Percentiles rank a stretch among this genome's conserved stretches.
These are phyloP conservation scores for Colletotrichum tanaceti DNA, from an alignment of 2,329 filamentous ascomycete genomes.

Conservation along the genomic window DNA sequence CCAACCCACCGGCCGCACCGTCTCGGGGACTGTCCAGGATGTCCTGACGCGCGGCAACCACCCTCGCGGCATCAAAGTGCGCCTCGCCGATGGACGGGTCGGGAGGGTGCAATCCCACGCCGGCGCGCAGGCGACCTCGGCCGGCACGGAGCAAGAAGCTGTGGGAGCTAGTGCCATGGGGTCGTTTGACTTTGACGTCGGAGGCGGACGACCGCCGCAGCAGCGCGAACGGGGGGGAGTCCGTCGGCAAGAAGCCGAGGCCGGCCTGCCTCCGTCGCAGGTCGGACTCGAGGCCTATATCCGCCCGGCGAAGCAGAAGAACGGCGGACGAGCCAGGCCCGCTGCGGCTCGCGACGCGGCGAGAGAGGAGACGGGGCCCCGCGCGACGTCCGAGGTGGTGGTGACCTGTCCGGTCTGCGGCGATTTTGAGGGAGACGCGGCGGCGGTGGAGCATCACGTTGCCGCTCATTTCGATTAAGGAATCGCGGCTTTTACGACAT, in stretches of 20 bases:
- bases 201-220: conserved; percentile 3
- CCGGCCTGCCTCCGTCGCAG: background rate
- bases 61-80: conserved; percentile 82
- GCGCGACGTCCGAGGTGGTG: conserved; percentile 25
- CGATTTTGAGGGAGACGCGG: conserved; percentile 74
- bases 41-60: conserved; percentile 80
- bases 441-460: conserved; percentile 75
- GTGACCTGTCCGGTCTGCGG: conserved; percentile 73
- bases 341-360: background rate
- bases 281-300: conserved; percentile 63
- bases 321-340: background rate
- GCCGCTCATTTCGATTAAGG: conserved; percentile 62
- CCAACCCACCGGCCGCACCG: conserved; percentile 78
- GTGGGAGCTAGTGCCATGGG: background rate
- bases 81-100: conserved; percentile 76
- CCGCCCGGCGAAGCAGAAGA: conserved; percentile 46
- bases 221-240: conserved; percentile 1
- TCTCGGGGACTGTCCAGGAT: conserved; percentile 73
- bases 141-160: conserved; percentile 19
- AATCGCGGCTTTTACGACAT: background rate
- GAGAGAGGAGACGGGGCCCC: background rate
- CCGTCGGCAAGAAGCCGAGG: conserved; percentile 40
- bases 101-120: conserved; percentile 77
- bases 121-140: conserved; percentile 30
- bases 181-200: background rate